Evolutionary conservation across 495 filamentous ascomycete genomes (phyloP).

Genomic region (Tuber microsphaerosporum): DNA sequence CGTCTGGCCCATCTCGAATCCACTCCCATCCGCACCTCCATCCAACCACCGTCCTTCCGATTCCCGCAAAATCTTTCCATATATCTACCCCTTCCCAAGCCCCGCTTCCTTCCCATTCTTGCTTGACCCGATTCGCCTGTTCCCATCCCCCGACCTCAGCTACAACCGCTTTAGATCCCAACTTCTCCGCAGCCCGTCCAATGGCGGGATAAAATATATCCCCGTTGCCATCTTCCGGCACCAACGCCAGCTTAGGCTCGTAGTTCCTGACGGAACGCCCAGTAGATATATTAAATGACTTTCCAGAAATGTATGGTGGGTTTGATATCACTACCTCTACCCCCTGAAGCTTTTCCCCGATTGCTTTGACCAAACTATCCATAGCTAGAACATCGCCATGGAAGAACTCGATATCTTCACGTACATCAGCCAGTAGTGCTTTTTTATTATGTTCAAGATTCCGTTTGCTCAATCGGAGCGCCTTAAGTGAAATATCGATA

Average conservation of each 20-base stretch:
- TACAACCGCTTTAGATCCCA: slow-evolving; percentile 24
- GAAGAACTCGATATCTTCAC: slow-evolving; percentile 48
- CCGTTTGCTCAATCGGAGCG: slow-evolving; percentile 54
- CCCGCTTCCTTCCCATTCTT: slow-evolving; percentile 14
- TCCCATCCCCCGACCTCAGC: slow-evolving; percentile 27
- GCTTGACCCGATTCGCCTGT: slow-evolving; percentile 35
- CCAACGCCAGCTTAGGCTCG: slow-evolving; percentile 72
- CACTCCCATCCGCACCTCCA: slow-evolving; percentile 31
- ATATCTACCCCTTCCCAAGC: slow-evolving; percentile 19
- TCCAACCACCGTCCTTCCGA: slow-evolving; percentile 34
- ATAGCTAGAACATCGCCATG: slow-evolving; percentile 52
- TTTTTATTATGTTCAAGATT: slow-evolving; percentile 56
- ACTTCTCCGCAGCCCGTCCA: slow-evolving; percentile 16
- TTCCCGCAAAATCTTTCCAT: slow-evolving; percentile 41
- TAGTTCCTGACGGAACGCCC: slow-evolving; percentile 66
- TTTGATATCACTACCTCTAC: slow-evolving; percentile 78
- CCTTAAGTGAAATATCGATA: slow-evolving; percentile 55
- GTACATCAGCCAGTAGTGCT: slow-evolving; percentile 19
- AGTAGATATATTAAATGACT: slow-evolving; percentile 53
- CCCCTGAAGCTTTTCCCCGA: neutral
- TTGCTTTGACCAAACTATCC: neutral
- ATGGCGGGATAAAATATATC: slow-evolving; percentile 37
- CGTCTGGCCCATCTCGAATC: slow-evolving; percentile 28
- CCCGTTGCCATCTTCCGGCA: slow-evolving; percentile 49
- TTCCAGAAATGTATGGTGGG: slow-evolving; percentile 77